Evolutionary conservation across 495 filamentous ascomycete genomes (phyloP), one percentile per base, ranked within the genome.

Genomic region (Aspergillus sclerotiicarbonarius): DNA sequence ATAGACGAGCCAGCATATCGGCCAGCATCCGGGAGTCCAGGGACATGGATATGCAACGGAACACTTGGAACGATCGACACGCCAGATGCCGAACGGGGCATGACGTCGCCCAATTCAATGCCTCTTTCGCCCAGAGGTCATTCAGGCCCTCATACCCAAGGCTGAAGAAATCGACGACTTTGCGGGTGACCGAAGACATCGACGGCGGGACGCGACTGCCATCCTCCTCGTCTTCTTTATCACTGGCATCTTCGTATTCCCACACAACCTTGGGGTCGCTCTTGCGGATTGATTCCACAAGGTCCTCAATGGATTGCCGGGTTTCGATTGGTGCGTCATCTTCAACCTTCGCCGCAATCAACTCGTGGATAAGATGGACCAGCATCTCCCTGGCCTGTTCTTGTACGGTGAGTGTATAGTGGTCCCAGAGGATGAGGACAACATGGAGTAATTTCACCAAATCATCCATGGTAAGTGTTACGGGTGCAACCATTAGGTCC

Each of bases 311-410:
- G 0, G 83, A 79, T 53, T 84, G 80, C 61, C 89, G 90, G n/a
- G 81, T 85, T 8, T 84, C 81, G 1, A 70, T 65, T 0, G 84
- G 80, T 6, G 81, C 83, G 53, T 85, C 79, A 55, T 96, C 89
- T 56, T 92, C 90, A 45, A 96, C 83, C 57, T 87, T 89, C 0
- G 95, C 94, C 37, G 97, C 92, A 30, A 98, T 89, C 15, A 98
- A 82, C 67, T 98, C 95, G 65, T 98, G 94, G 48, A 98, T 96
- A 8, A 98, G 81, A 76, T 98, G 94, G 32, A 98, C 92, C 15
- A 98, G 82, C 94, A 98, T 96, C 65, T 98, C 94, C 45, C 92
- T 86, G 41, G 94, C 92, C 69, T 98, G 92, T 58, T 98, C 94
- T 64, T 96, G 94, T 1, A 98, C 93, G 12, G 96, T 83, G n/a